Base-by-base conservation (phyloP, 371 early-diverging fungal genomes). In the Apophysomyces trapeziformis region DNA sequence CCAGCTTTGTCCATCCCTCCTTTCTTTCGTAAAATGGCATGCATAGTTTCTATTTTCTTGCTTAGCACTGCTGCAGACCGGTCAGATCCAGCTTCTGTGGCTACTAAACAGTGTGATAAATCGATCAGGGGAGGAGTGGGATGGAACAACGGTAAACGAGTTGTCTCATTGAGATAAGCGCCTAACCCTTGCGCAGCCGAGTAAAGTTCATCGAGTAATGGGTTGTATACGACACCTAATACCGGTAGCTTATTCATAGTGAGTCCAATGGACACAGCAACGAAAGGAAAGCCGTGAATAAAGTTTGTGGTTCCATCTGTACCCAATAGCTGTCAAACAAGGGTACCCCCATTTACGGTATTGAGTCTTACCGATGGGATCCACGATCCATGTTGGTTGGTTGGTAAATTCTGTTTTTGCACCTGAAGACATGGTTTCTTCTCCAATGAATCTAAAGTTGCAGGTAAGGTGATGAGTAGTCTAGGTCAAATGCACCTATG, bases 161-260 rank as follows among this genome's bases (percentile, higher is more conserved):
- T 73, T 16, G 83, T 83, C 38, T 82, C 66, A 65, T 89, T 89
- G 37, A 91, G 69, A 65, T 74, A 90, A 4, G 93, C 90, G 21
- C 95, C 95, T 35, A 79, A 69, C 12, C 90, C 90, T 61, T 82
- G 72, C 14, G 75, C 83, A 14, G 89, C 89, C 1, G 92, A 85
- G 68, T 85, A 90, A 12, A 91, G 73, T 75, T 96, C 94, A 72
- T 93, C 79, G 57, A 96, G 75, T 12, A 97, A 82, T 7, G 98
- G 98, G 71, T 95, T 92, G 71, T 89, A 95, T 5, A 97, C 88
- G 18, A 95, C 96, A n/a, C 96, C 98, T 1, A 97, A 85, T 5
- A 91, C 89, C 0, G 93, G 92, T 44, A 84, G 76, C 61, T 88
- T 85, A 66, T 88, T 77, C 62, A 93, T 77, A 6, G 91, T 84